phyloP scores from a whole-genome alignment of 164 flowering plant genomes.

The Vitis labrusca region DNA sequence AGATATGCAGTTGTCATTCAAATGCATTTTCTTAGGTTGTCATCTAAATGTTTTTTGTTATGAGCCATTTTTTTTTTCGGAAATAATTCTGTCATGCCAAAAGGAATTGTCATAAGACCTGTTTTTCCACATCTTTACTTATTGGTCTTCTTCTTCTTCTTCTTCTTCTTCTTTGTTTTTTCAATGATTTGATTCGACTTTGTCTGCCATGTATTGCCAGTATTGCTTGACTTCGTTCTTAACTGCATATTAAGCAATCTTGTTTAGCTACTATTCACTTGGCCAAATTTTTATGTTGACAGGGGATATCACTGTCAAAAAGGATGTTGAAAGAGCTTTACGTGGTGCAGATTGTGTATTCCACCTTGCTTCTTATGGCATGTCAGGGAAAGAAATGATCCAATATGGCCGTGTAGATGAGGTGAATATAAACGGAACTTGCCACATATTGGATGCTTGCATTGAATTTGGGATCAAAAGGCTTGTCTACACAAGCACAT shows the following conservation, averaged over 20 bases:
- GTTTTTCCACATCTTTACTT: neutral
- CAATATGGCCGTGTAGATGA: conserved; percentile 77
- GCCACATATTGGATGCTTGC: conserved; percentile 76
- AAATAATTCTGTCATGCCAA: too few relatives aligned
- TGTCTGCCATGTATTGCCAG: neutral
- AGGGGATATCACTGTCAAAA: conserved; percentile 66
- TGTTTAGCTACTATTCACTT: neutral
- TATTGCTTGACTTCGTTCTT: neutral
- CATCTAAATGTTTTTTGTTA: neutral
- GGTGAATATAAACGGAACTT: conserved; percentile 85
- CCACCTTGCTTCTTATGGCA: conserved; percentile 91
- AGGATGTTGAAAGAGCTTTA: conserved; percentile 74
- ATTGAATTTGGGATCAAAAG: conserved; percentile 60
- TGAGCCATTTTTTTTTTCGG: neutral
- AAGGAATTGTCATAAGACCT: neutral
- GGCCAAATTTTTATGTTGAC: neutral
- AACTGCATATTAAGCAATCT: neutral
- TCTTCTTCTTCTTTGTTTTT: neutral
- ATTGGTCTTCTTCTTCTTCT: neutral
- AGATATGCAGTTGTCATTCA: too few relatives aligned
- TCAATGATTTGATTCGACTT: neutral
- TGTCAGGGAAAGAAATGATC: conserved; percentile 98
- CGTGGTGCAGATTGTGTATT: conserved; percentile 88
- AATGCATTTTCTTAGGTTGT: too few relatives aligned
- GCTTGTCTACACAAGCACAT: conserved; percentile 88